phyloP scores from a whole-genome alignment of 805 yeast genomes.

The Yarrowia alimentaria region DNA sequence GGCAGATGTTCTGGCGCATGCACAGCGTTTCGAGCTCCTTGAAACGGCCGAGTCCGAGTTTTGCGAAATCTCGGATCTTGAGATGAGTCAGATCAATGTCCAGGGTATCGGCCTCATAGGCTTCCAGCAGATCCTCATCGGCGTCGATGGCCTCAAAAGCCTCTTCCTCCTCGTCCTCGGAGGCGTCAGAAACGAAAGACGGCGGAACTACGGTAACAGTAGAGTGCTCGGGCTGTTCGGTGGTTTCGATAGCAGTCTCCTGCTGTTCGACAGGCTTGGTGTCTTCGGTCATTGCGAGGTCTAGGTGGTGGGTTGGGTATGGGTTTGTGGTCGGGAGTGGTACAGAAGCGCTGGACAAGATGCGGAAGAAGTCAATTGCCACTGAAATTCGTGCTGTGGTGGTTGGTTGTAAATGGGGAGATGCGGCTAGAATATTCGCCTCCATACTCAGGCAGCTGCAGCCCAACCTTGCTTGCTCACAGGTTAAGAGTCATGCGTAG shows the following conservation, averaged over 20 bases:
- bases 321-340: not conserved
- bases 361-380: too few species aligned
- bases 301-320: too few species aligned
- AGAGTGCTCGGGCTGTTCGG: not conserved
- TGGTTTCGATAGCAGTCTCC: not conserved
- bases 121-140: slow-evolving; percentile 55
- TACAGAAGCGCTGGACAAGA: too few species aligned
- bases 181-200: slow-evolving; percentile 4
- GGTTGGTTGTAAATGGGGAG: too few species aligned
- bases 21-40: slow-evolving; percentile 48
- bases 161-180: slow-evolving; percentile 19
- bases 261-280: slow-evolving; percentile 1
- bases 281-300: not conserved
- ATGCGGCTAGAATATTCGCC: too few species aligned
- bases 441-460: too few species aligned
- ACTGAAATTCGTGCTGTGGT: too few species aligned
- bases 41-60: slow-evolving; percentile 50
- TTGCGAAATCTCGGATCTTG: slow-evolving; percentile 51
- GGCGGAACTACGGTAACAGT: slow-evolving; percentile 4
- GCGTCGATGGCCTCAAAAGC: slow-evolving; percentile 50
- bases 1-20: slow-evolving; percentile 79
- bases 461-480: too few species aligned
- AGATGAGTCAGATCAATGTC: slow-evolving; percentile 59
- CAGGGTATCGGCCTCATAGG: slow-evolving; percentile 47
- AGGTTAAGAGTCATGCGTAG: too few species aligned